These are phyloP conservation scores for Neurospora pannonica DNA, from an alignment of 495 filamentous ascomycete species.

Conservation along the genomic window DNA sequence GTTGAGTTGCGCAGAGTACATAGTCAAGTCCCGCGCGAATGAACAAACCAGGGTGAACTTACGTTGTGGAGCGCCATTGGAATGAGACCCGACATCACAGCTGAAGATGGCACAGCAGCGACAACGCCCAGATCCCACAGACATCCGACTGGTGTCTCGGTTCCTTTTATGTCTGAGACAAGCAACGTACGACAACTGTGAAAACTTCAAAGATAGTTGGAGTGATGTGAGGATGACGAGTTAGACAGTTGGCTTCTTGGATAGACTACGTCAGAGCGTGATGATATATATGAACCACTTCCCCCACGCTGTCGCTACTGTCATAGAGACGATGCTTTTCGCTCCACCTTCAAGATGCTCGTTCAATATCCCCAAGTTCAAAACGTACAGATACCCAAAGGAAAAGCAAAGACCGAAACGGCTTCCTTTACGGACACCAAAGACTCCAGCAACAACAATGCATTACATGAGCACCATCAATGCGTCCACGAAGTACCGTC, in stretches of 20 bases:
- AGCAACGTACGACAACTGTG: neutral
- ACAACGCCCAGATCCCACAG: neutral
- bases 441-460: neutral
- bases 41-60: no score
- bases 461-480: neutral
- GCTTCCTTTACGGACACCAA: neutral
- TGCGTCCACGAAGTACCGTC: neutral
- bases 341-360: neutral
- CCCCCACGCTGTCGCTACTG: neutral
- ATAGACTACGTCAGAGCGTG: neutral
- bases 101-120: neutral
- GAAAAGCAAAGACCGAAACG: neutral
- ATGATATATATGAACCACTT: neutral
- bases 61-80: neutral
- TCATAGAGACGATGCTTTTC: neutral
- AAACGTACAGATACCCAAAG: neutral
- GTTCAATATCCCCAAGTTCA: neutral
- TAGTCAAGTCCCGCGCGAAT: no score
- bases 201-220: accelerated
- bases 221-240: neutral
- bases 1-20: no score
- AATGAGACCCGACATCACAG: neutral
- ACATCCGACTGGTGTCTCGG: neutral
- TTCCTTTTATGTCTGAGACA: neutral
- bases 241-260: neutral